Evolutionary conservation across 2,329 filamentous ascomycete genomes (phyloP).

Genomic region (Helotiales sp.): DNA sequence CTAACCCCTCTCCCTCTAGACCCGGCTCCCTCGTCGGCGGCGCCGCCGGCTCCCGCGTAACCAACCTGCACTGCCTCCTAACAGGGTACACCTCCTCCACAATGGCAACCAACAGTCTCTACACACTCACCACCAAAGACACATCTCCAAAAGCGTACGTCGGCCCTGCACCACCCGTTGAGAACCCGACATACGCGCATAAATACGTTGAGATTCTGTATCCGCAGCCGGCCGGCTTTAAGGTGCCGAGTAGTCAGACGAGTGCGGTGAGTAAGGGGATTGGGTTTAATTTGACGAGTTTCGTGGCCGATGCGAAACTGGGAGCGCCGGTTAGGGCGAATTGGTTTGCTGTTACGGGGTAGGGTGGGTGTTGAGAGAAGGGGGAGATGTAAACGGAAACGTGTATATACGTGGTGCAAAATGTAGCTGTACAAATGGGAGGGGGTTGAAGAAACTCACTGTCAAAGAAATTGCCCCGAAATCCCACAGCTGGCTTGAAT

Average conservation of each 20-base stretch:
- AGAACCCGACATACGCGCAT: conserved; percentile 24
- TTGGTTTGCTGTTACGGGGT: conserved; percentile 24
- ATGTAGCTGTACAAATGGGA: neutral
- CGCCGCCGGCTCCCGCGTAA: conserved; percentile 12
- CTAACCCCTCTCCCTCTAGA: neutral
- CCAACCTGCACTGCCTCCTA: conserved; percentile 22
- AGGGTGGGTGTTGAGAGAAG: neutral
- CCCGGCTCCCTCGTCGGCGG: conserved; percentile 6
- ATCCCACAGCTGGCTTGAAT: neutral
- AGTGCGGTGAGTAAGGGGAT: conserved; percentile 18
- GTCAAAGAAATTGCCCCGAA: neutral
- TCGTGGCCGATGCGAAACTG: conserved; percentile 16
- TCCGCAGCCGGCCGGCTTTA: conserved; percentile 20
- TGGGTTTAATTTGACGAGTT: conserved; percentile 26
- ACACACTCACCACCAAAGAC: conserved; percentile 19
- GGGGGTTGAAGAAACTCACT: no score
- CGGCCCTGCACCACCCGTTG: conserved; percentile 22
- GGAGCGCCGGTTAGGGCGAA: conserved; percentile 21
- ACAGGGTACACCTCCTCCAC: conserved; percentile 23
- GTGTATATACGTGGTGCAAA: neutral
- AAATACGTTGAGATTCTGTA: conserved; percentile 26
- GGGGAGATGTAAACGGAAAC: neutral
- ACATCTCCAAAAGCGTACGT: conserved; percentile 23
- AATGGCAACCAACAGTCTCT: conserved; percentile 12
- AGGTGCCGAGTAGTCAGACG: conserved; percentile 15